These are phyloP conservation scores for Helianthus tuberosus DNA, from an alignment of 129 eudicot species.

Conservation along the genomic window DNA sequence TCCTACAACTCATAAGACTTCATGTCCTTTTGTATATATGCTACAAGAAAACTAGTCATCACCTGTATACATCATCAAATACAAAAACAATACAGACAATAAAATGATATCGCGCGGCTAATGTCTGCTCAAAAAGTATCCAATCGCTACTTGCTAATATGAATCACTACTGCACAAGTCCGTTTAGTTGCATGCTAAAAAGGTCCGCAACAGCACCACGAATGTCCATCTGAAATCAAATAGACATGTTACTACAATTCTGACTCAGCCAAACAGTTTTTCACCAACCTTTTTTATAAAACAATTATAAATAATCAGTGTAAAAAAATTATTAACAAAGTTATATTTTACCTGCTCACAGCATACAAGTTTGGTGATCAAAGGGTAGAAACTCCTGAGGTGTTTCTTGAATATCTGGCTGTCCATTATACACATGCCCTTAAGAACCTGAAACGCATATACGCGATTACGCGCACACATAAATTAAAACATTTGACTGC, in stretches of 20 bases:
- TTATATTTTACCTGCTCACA: slow-evolving; percentile 84
- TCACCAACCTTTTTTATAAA: background rate
- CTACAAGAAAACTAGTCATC: slow-evolving; percentile 24
- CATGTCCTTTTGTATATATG: slow-evolving; percentile 19
- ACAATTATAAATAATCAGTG: background rate
- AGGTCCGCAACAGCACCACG: slow-evolving; percentile 89
- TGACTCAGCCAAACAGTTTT: background rate
- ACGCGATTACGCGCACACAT: background rate
- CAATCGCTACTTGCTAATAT: background rate
- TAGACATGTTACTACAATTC: background rate
- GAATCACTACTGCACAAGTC: slow-evolving; percentile 48
- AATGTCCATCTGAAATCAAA: slow-evolving; percentile 67
- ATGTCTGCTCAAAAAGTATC: slow-evolving; percentile 21
- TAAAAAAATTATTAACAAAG: background rate
- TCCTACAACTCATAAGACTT: background rate
- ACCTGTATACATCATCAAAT: slow-evolving; percentile 11
- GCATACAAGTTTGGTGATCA: slow-evolving; percentile 92
- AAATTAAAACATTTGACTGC: background rate
- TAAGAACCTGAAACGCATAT: slow-evolving; percentile 71
- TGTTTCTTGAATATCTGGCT: slow-evolving; percentile 72
- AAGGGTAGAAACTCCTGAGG: slow-evolving; percentile 86
- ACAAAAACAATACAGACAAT: slow-evolving; percentile 27
- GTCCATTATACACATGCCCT: slow-evolving; percentile 89
- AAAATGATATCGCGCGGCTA: slow-evolving; percentile 5
- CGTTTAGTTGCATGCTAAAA: slow-evolving; percentile 65